Evolutionary conservation across 2,329 filamentous ascomycete species (phyloP), one percentile per base, ranked within the genome.

Genomic region (Calonectria pteridis): DNA sequence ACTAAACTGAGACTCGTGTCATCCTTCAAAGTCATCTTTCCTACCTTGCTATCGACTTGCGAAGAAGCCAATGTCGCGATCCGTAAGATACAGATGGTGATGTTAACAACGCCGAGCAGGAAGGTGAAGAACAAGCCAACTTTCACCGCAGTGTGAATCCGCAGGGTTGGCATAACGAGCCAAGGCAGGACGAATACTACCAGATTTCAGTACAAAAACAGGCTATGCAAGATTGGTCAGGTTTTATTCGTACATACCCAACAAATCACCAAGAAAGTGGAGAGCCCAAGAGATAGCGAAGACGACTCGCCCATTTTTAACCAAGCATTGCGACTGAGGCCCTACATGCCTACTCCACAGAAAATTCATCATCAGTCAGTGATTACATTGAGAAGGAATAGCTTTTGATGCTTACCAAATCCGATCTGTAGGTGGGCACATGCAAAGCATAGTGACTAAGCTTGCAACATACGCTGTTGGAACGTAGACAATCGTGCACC

Each of bases 281-380:
- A 67, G 49, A n/a, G 49, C 31, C 64, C 49, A 67, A 11, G 64
- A 1, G 23, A 40, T 31, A 16, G 18, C 20, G 10, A 67, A 67
- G 23, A 53, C 26, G 5, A n/a, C 29, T 43, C 37, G 23, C 9
- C 58, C 58, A 29, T 63, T 40, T 14, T 29, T 14, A 13, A 43
- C 29, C 23, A 43, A 3, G 58, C 58, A 63, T 29, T 11, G 37
- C 6, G 58, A 63, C 20, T 63, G 4, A 10, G 37, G 33, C 1
- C 58, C 58, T 4, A 28, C 14, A 29, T 40, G 26, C 58, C 58
- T 63, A 88, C 13, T 46, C 43, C 43, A 23, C 9, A 5, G 43
- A 46, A 46, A 23, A 46, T 23, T 13, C n/a, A 23, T 46, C 18
- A 46, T 46, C 10, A 23, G 40, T 10, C 4, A 6, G n/a, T 46